A percentile compares a stretch with the other conserved stretches of the same genome.
phyloP scores from a whole-genome alignment of 306 rosid species.

The Urtica urens region DNA sequence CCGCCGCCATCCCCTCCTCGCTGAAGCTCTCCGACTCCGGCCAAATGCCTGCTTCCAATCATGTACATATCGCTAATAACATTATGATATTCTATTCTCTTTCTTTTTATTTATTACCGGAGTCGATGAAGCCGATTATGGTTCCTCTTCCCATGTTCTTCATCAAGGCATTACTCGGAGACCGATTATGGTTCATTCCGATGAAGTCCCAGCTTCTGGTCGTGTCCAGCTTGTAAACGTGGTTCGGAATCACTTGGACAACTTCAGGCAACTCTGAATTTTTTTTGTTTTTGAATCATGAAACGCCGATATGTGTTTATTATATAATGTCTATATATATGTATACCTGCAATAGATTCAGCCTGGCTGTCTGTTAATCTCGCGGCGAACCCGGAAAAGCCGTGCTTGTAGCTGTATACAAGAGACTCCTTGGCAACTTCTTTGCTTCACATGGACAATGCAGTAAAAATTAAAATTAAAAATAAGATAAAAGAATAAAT shows the following conservation, averaged over 20 bases:
- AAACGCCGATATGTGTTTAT: too few relatives aligned
- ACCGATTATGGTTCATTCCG: conserved; percentile 31
- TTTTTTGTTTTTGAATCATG: too few relatives aligned
- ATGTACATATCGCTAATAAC: too few relatives aligned
- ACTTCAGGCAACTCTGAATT: conserved; percentile 53
- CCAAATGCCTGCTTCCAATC: conserved; percentile 51
- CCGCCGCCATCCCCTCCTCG: conserved; percentile 48
- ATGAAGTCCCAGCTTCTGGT: conserved; percentile 88
- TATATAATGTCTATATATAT: too few relatives aligned
- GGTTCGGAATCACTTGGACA: conserved; percentile 54
- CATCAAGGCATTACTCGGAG: conserved; percentile 16
- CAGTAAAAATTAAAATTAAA: not conserved
- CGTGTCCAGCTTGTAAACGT: conserved; percentile 55
- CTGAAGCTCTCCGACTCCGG: conserved; percentile 64
- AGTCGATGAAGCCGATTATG: conserved; percentile 63
- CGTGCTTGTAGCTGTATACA: conserved; percentile 71
- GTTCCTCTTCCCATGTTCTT: conserved; percentile 50
- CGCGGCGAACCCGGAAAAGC: conserved; percentile 86
- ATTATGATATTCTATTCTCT: too few relatives aligned
- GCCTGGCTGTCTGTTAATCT: conserved; percentile 55
- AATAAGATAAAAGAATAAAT: conserved; percentile 2
- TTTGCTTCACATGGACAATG: conserved; percentile 38
- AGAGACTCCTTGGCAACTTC: conserved; percentile 52
- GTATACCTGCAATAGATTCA: conserved; percentile 42
- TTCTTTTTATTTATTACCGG: conserved; percentile 39